Percentiles rank a stretch among this genome's conserved stretches.
These are phyloP conservation scores for Astrothelium macrocarpum DNA, from an alignment of 495 filamentous ascomycete species.

Conservation along the genomic window DNA sequence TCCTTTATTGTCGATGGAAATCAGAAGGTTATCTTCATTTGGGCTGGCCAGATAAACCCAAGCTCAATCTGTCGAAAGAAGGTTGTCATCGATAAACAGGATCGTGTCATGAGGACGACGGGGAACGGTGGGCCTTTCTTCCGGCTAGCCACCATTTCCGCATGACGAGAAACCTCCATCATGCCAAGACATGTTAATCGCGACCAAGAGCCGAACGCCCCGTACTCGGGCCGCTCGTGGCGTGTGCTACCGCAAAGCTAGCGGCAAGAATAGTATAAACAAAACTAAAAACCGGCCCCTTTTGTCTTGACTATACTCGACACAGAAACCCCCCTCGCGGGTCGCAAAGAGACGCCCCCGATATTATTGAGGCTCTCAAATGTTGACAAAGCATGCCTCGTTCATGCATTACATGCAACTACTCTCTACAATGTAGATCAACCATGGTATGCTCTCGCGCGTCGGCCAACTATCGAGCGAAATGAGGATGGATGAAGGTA, in stretches of 20 bases:
- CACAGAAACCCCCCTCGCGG: not conserved
- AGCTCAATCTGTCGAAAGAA: no score
- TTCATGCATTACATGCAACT: not conserved
- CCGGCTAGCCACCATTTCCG: not conserved
- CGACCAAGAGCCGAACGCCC: no score
- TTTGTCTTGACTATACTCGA: not conserved
- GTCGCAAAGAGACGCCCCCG: not conserved
- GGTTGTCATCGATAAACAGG: no score
- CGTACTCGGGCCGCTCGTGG: no score
- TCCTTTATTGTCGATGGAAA: no score
- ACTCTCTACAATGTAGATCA: not conserved
- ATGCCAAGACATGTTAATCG: no score
- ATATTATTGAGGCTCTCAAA: not conserved
- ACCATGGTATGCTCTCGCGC: not conserved
- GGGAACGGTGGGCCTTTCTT: not conserved
- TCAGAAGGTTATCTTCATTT: no score
- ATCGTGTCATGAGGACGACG: no score
- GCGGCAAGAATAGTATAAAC: not conserved
- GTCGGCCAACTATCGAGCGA: not conserved
- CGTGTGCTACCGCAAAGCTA: no score
- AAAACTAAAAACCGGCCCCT: not conserved
- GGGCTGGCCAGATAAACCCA: no score
- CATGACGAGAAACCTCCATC: not conserved
- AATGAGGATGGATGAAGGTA: not conserved
- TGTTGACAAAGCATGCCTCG: not conserved